These are phyloP conservation scores for Neckera pumila DNA, from an alignment of 225 moss, liverwort and hornwort genomes.

Conservation along the genomic window DNA sequence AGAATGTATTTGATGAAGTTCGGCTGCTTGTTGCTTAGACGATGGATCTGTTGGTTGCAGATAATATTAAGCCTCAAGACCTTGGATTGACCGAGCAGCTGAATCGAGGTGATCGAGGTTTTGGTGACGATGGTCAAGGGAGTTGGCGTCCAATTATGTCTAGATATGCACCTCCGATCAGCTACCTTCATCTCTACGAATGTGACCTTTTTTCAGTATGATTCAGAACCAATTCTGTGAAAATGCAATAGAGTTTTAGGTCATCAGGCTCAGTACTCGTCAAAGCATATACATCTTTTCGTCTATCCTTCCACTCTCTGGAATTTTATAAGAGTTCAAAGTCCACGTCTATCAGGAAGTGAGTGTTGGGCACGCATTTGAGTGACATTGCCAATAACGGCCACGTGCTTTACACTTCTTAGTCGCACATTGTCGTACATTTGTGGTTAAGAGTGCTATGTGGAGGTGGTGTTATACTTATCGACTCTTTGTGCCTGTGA, in stretches of 20 bases:
- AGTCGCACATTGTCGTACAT: not conserved
- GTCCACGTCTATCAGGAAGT: not conserved
- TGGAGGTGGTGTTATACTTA: not conserved
- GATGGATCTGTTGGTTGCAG: slow-evolving; percentile 18
- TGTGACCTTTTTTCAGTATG: slow-evolving; percentile 84
- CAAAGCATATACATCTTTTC: not conserved
- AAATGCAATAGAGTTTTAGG: not conserved
- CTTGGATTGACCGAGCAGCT: slow-evolving; percentile 66
- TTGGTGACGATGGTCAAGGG: slow-evolving; percentile 50
- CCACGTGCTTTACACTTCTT: not conserved
- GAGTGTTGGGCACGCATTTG: not conserved
- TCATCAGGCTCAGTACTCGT: not conserved
- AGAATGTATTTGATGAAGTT: not conserved
- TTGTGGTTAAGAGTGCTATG: not conserved
- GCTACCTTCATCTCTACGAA: slow-evolving; percentile 88
- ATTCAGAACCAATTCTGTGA: not conserved
- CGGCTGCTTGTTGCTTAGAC: not conserved
- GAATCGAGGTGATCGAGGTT: slow-evolving; percentile 69
- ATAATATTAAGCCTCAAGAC: slow-evolving; percentile 58
- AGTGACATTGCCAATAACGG: not conserved
- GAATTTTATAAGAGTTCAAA: not conserved
- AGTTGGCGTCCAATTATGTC: slow-evolving; percentile 55
- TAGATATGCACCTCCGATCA: slow-evolving; percentile 79
- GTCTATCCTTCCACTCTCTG: not conserved
- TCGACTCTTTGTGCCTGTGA: slow-evolving; percentile 5